These are phyloP conservation scores for Claviceps arundinis DNA, from an alignment of 2,329 filamentous ascomycete species.

Conservation along the genomic window DNA sequence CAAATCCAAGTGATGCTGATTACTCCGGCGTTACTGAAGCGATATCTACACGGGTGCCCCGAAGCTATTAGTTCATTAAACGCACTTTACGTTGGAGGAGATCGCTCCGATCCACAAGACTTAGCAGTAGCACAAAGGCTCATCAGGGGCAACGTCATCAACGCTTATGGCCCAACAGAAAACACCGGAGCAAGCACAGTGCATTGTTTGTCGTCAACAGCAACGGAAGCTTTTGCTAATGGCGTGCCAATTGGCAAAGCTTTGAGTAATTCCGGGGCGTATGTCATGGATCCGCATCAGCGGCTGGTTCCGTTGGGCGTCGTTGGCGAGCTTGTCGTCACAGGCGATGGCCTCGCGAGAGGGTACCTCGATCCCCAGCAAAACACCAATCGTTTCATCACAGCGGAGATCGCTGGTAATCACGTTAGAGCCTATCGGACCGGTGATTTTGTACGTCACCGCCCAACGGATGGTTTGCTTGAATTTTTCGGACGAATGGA, in stretches of 20 bases:
- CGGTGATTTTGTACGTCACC: constrained; percentile 14
- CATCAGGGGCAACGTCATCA: not conserved
- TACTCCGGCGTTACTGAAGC: constrained; percentile 1
- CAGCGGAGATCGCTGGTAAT: constrained; percentile 3
- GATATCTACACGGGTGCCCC: not conserved
- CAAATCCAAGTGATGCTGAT: not conserved
- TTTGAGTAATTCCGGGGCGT: constrained; percentile 4
- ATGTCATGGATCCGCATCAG: constrained; percentile 13
- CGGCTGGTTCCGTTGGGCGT: constrained; percentile 13
- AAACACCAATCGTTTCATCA: constrained; percentile 9
- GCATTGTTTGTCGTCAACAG: not conserved
- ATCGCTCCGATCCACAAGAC: not conserved
- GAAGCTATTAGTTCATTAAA: not conserved
- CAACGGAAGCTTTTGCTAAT: not conserved
- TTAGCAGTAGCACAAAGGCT: not conserved
- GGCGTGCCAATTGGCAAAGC: not conserved
- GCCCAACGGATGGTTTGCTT: constrained; percentile 11
- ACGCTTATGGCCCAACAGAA: constrained; percentile 6
- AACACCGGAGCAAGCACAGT: not conserved
- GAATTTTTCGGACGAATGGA: constrained; percentile 18
- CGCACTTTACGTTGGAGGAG: not conserved
- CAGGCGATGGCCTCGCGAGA: constrained; percentile 13
- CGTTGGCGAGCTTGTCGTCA: constrained; percentile 16
- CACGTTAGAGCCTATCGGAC: constrained; percentile 13
- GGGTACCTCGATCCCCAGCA: constrained; percentile 10